Conservation (phyloP, 352 stramenopile species). For the Sclerospora graminicola region DNA sequence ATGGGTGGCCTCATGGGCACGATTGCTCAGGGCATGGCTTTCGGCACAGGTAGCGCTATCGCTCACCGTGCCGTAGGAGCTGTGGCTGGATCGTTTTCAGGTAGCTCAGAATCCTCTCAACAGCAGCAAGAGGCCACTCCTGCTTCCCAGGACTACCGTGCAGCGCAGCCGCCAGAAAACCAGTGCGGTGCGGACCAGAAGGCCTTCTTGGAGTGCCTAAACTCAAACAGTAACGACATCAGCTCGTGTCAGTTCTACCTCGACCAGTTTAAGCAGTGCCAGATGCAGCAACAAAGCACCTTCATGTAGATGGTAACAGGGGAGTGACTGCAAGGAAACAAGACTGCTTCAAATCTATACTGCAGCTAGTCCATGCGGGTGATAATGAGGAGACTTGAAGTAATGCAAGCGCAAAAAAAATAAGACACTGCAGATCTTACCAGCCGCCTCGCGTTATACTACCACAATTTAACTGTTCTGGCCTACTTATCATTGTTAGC, state of each 20-base stretch:
- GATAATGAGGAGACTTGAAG: too few species aligned
- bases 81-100: conserved; percentile 57
- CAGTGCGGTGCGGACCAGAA: conserved; percentile 70
- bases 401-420: too few species aligned
- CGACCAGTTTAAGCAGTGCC: conserved; percentile 81
- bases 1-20: conserved; percentile 89
- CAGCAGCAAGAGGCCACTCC: conserved; percentile 27
- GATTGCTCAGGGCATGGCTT: conserved; percentile 95
- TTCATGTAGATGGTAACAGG: conserved; percentile 39
- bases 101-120: conserved; percentile 34
- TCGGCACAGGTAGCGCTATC: conserved; percentile 94
- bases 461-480: too few species aligned
- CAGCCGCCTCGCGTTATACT: too few species aligned
- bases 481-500: too few species aligned
- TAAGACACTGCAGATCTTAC: too few species aligned
- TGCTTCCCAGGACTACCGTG: conserved; percentile 14
- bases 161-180: conserved; percentile 29
- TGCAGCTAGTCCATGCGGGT: too few species aligned
- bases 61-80: conserved; percentile 88
- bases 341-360: too few species aligned
- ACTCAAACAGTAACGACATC: conserved; percentile 82
- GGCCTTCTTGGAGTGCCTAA: conserved; percentile 72
- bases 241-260: conserved; percentile 84
- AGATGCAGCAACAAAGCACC: conserved; percentile 57
- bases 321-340: too few species aligned